These are phyloP conservation scores for Lactarius quietus DNA, from an alignment of 768 basidiomycete species.

Conservation along the genomic window DNA sequence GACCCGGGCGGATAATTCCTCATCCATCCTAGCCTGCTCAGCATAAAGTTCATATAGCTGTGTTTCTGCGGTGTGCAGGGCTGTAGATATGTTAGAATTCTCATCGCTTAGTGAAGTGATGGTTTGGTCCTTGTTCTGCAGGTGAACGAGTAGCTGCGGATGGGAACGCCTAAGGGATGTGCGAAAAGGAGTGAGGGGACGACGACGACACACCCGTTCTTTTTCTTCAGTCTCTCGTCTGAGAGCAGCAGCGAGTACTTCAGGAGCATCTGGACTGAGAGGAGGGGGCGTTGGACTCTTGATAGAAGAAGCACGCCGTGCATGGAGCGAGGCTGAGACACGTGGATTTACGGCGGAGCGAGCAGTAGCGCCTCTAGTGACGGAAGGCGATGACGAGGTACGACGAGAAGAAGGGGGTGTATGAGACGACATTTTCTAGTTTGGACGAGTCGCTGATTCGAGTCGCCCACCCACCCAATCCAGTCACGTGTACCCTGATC, in stretches of 20 bases:
- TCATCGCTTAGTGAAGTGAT: slow-evolving; percentile 58
- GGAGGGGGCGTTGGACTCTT: slow-evolving; percentile 42
- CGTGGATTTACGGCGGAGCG: slow-evolving; percentile 65
- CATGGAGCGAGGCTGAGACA: slow-evolving; percentile 47
- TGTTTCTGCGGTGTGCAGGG: slow-evolving; percentile 65
- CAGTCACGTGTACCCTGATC: slow-evolving; percentile 12
- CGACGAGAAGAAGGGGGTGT: slow-evolving; percentile 49
- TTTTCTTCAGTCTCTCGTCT: slow-evolving; percentile 79
- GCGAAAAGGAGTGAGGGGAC: slow-evolving; percentile 12
- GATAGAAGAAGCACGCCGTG: slow-evolving; percentile 50
- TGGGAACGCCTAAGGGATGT: slow-evolving; percentile 13
- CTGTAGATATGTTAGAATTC: slow-evolving; percentile 59
- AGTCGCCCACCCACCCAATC: neutral
- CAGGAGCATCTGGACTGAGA: slow-evolving; percentile 47
- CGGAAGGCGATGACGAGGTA: slow-evolving; percentile 40
- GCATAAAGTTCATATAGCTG: slow-evolving; percentile 75
- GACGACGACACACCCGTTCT: slow-evolving; percentile 56
- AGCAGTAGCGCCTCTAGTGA: slow-evolving; percentile 54
- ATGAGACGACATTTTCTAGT: slow-evolving; percentile 26
- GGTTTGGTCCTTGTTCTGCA: slow-evolving; percentile 76
- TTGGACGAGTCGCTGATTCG: neutral
- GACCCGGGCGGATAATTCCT: slow-evolving; percentile 75
- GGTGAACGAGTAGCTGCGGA: slow-evolving; percentile 62
- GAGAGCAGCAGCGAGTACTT: slow-evolving; percentile 56
- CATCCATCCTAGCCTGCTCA: slow-evolving; percentile 78